Percentiles rank a stretch among this genome's conserved stretches.
phyloP scores from a whole-genome alignment of 345 rosid species.

The Gossypioides kirkii region DNA sequence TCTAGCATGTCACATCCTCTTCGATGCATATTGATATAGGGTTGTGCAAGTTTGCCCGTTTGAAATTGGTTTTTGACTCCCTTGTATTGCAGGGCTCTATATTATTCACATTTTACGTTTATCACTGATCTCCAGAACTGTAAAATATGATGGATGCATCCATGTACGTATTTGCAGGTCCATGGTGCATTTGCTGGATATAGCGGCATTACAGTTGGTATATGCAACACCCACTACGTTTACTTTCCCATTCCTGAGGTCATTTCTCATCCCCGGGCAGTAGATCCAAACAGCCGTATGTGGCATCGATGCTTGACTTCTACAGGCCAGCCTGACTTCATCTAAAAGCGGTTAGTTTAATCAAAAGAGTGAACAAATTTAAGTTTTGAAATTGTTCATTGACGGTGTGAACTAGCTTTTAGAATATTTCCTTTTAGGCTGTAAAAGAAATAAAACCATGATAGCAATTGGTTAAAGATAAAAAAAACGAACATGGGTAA shows the following conservation, averaged over 20 bases:
- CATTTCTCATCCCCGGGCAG: slow-evolving; percentile 74
- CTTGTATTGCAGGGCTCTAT: background rate
- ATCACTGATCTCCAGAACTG: background rate
- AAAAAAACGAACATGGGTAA: background rate
- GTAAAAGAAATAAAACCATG: slow-evolving; percentile 1
- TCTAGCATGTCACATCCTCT: background rate
- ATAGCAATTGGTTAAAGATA: background rate
- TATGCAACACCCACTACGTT: slow-evolving; percentile 93
- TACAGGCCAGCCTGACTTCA: slow-evolving; percentile 95
- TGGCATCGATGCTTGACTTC: slow-evolving; percentile 99
- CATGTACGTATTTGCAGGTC: slow-evolving; percentile 43
- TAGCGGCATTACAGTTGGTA: slow-evolving; percentile 88
- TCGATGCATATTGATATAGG: background rate
- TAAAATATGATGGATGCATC: background rate
- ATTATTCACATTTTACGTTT: background rate
- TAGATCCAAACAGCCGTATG: slow-evolving; percentile 95
- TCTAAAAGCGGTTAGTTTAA: slow-evolving; percentile 22
- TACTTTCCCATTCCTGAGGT: slow-evolving; percentile 95
- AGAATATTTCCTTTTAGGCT: slow-evolving; percentile 6
- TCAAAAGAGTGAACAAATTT: background rate
- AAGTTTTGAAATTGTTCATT: background rate
- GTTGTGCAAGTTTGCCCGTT: background rate
- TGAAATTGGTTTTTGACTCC: background rate
- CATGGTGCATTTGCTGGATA: slow-evolving; percentile 98
- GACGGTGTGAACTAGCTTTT: background rate